Evolutionary conservation across 2,329 filamentous ascomycete genomes (phyloP), one percentile per base, ranked within the genome.

Genomic region (Phyllosticta citrichinensis): DNA sequence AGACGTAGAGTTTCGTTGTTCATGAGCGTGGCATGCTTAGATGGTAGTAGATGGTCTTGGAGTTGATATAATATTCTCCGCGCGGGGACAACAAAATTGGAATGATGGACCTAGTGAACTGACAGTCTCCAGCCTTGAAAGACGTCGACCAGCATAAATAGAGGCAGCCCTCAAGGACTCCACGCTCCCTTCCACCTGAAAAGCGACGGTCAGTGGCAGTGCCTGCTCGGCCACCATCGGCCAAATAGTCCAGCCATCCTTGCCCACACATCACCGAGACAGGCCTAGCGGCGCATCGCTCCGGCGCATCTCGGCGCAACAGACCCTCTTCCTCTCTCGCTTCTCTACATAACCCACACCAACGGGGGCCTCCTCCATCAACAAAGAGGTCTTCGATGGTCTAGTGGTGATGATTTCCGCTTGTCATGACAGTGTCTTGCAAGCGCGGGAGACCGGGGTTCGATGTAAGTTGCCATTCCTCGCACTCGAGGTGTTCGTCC

Each of bases 391-490:
- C 2, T 19, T 53, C 63, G 58, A 20, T 40, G 33, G 33, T 40
- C 33, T 40, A 40, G 33, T 40, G 33, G 33, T 40, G 33, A 40
- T 40, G 33, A 40, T 40, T 40, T 40, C 33, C 33, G 33, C 33
- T 40, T 40, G 33, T 40, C 33, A 40, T 14, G 4, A 11, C 33
- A 33, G 2, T 10, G 5, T 33, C 4, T 52, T 8, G 56, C 57
- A 66, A 63, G 63, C 66, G 65, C 67, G 62, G 66, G 66, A 69
- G 67, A 67, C 69, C 66, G 66, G 67, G 65, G 66, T 70, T 69
- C 68, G 66, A 69, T 66, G 33, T 40, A 40, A 40, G 33, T 30
- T 5, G 6, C 27, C 9, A 8, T 17, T 17, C 11, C 10, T 10
- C 33, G 33, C 9, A 14, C 12, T 17, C 1, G 1, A 12, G 33